Base-by-base conservation (phyloP, 768 basidiomycete genomes). In the Boletus tomentosulus region DNA sequence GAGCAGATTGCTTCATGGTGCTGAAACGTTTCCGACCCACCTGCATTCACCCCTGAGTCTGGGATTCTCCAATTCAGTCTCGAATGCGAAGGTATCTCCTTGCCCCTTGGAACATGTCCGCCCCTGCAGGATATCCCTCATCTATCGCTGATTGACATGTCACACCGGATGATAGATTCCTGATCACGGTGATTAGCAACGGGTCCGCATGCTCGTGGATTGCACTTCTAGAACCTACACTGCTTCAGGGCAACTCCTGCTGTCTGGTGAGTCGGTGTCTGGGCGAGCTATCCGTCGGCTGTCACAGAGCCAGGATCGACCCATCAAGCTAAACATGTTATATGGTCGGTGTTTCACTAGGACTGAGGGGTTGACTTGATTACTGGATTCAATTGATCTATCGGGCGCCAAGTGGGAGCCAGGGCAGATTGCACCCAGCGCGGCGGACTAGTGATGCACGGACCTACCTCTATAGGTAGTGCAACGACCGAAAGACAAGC, bases 1-100 rank as follows among this genome's bases (percentile, higher is more conserved):
- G 46, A 39, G 46, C n/a, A 25, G 42, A 46, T 38, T 48, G 45
- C 59, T 49, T 51, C 54, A 53, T 54, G 54, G 52, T 35, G 30
- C 42, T 61, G 64, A 66, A 63, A 63, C 50, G 48, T 60, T 64
- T 64, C 54, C 51, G 60, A 67, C 55, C 64, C 60, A 67, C 65
- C 38, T 31, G 41, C 7, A n/a, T 30, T 55, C 62, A 48, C 48
- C 64, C 60, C 63, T 67, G 63, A 57, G 59, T 49, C 51, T 50
- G 62, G 57, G 58, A 60, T 51, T 57, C 54, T 55, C 55, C 50
- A 56, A 63, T 65, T 58, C 49, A 54, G 47, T 67, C 58, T 61
- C 59, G 56, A 57, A 65, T 61, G 56, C 53, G 52, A 57, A 53
- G 53, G 25, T 28, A 56, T 38, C 53, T 58, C 55, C 45, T 44